Percentiles rank a stretch among this genome's conserved stretches.
These are phyloP conservation scores for Allomyces arbusculus DNA, from an alignment of 192 early-diverging fungal genomes.

Conservation along the genomic window DNA sequence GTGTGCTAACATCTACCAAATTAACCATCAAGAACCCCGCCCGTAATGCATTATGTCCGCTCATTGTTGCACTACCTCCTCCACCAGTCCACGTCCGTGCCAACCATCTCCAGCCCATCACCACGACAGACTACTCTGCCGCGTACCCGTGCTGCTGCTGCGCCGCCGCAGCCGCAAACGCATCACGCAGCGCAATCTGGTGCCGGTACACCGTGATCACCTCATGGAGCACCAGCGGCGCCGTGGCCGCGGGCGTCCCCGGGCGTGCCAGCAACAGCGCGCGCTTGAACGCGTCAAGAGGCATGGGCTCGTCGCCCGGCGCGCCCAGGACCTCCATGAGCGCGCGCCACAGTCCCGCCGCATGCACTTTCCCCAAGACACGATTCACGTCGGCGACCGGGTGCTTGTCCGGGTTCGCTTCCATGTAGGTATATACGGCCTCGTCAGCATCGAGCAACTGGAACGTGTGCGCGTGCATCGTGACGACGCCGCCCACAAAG, in stretches of 20 bases:
- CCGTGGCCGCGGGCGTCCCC: background rate
- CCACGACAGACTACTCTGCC: no score
- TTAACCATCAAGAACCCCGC: no score
- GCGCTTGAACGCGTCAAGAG: background rate
- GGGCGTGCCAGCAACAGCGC: background rate
- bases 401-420: slow-evolving; percentile 9
- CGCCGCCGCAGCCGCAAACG: no score
- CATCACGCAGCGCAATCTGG: background rate
- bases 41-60: no score
- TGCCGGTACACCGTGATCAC: background rate
- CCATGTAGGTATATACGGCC: slow-evolving; percentile 36
- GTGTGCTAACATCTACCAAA: no score
- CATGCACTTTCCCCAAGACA: background rate
- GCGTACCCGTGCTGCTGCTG: no score
- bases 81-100: no score
- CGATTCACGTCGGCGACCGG: background rate
- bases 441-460: slow-evolving; percentile 39
- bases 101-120: no score
- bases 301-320: background rate
- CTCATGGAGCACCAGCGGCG: background rate
- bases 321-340: background rate
- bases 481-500: slow-evolving; percentile 27
- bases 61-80: no score
- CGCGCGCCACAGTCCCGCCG: background rate
- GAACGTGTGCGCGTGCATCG: slow-evolving; percentile 26